Conservation (phyloP, 495 filamentous ascomycete species). For the Penicillium chermesinum region DNA sequence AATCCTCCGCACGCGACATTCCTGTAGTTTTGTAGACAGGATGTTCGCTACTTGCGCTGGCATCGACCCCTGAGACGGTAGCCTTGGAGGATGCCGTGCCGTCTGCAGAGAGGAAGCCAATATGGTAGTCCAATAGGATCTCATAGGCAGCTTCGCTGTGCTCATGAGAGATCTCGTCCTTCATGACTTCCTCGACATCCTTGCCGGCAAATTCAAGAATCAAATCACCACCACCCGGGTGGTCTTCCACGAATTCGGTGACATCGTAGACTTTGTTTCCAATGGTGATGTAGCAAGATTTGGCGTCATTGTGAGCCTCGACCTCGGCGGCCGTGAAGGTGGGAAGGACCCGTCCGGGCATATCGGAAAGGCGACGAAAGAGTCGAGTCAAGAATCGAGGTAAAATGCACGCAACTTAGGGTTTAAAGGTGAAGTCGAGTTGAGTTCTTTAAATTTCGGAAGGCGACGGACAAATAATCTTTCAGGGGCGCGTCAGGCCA, state of each 20-base stretch:
- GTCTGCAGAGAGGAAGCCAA: conserved; percentile 64
- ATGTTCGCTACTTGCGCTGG: conserved; percentile 34
- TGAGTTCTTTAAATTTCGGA: background rate
- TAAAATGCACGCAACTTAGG: background rate
- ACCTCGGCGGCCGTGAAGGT: conserved; percentile 76
- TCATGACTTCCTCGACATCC: conserved; percentile 77
- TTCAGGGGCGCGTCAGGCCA: conserved; percentile 18
- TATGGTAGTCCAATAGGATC: conserved; percentile 74
- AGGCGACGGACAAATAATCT: background rate
- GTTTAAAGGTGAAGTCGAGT: background rate
- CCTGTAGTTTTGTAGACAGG: conserved; percentile 69
- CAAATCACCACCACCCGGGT: conserved; percentile 86
- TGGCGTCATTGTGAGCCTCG: conserved; percentile 66
- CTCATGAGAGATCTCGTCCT: conserved; percentile 73
- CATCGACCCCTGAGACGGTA: conserved; percentile 17
- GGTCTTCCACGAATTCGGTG: conserved; percentile 78
- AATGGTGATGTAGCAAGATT: conserved; percentile 91
- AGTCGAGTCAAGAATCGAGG: background rate
- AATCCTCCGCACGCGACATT: conserved; percentile 78
- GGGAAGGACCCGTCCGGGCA: conserved; percentile 61
- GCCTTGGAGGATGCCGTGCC: conserved; percentile 20
- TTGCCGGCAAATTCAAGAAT: conserved; percentile 87
- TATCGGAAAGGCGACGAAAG: conserved; percentile 14
- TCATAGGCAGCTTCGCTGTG: conserved; percentile 93
- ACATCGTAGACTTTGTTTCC: conserved; percentile 92